phyloP scores from a whole-genome alignment of 306 rosid genomes.

The Vigna radiata region DNA sequence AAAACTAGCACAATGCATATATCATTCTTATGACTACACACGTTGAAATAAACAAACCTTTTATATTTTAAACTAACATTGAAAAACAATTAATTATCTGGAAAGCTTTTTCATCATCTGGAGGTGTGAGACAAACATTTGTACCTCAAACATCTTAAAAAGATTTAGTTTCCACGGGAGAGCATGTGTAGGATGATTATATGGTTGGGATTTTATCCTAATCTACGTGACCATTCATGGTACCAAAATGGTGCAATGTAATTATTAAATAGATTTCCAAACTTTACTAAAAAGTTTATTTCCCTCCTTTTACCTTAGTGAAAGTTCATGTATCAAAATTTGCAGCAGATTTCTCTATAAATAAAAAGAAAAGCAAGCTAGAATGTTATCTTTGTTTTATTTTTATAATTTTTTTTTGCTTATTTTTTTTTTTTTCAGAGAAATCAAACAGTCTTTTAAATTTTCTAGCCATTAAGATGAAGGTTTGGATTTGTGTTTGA shows the following conservation, averaged over 20 bases:
- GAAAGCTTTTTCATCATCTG: slow-evolving; percentile 27
- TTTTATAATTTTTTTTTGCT: not conserved
- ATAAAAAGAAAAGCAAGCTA: not conserved
- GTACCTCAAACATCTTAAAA: slow-evolving; percentile 10
- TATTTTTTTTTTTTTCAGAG: not conserved
- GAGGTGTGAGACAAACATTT: not conserved
- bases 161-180: not conserved
- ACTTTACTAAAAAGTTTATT: not conserved
- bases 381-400: not conserved
- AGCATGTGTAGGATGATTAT: slow-evolving; percentile 19
- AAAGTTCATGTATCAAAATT: slow-evolving; percentile 10
- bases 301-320: not conserved
- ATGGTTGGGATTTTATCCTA: slow-evolving; percentile 14
- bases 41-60: too few species aligned
- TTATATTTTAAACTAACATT: too few species aligned
- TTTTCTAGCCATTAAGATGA: not conserved
- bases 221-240: slow-evolving; percentile 13
- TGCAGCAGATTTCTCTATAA: not conserved
- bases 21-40: too few species aligned
- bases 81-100: not conserved
- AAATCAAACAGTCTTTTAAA: not conserved
- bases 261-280: slow-evolving; percentile 4
- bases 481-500: slow-evolving; percentile 1
- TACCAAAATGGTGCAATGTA: slow-evolving; percentile 11
- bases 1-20: too few species aligned